These are phyloP conservation scores for Globisporangium emineosum DNA, from an alignment of 352 stramenopile species.

Conservation along the genomic window DNA sequence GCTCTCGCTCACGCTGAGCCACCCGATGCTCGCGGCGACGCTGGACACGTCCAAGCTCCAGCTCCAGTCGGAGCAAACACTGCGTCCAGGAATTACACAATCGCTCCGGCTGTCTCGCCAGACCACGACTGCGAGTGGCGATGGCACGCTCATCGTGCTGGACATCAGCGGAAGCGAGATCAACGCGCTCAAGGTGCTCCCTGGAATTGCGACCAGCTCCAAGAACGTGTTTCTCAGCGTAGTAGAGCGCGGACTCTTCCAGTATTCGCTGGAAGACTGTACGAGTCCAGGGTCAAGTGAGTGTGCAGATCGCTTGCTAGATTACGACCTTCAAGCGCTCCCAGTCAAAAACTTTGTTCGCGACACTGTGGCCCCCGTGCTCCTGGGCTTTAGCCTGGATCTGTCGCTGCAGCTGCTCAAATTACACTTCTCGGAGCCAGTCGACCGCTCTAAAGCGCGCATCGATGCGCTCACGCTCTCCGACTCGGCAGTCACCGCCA, in stretches of 20 bases:
- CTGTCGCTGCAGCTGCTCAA: slow-evolving; percentile 49
- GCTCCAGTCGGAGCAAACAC: slow-evolving; percentile 31
- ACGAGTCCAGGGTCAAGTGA: slow-evolving; percentile 23
- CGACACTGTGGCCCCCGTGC: slow-evolving; percentile 38
- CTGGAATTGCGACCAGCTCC: slow-evolving; percentile 25
- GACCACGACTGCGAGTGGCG: slow-evolving; percentile 42
- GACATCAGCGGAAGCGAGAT: slow-evolving; percentile 39
- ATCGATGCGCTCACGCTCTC: slow-evolving; percentile 43
- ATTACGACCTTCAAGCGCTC: slow-evolving; percentile 21
- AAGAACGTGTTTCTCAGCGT: slow-evolving; percentile 32
- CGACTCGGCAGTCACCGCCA: slow-evolving; percentile 27
- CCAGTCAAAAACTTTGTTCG: slow-evolving; percentile 35
- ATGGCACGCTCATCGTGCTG: slow-evolving; percentile 38
- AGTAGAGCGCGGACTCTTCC: slow-evolving; percentile 28
- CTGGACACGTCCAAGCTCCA: slow-evolving; percentile 43
- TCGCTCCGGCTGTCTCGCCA: slow-evolving; percentile 25
- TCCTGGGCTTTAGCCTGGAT: slow-evolving; percentile 65
- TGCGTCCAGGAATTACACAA: slow-evolving; percentile 7
- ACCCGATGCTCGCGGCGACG: slow-evolving; percentile 35
- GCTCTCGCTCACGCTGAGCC: slow-evolving; percentile 33
- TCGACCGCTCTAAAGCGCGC: slow-evolving; percentile 34
- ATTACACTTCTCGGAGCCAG: slow-evolving; percentile 65
- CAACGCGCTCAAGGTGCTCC: slow-evolving; percentile 43
- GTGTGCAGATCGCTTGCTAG: slow-evolving; percentile 28
- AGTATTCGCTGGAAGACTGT: slow-evolving; percentile 49